Conservation (phyloP, 768 basidiomycete genomes). For the Lactarius hatsudake region DNA sequence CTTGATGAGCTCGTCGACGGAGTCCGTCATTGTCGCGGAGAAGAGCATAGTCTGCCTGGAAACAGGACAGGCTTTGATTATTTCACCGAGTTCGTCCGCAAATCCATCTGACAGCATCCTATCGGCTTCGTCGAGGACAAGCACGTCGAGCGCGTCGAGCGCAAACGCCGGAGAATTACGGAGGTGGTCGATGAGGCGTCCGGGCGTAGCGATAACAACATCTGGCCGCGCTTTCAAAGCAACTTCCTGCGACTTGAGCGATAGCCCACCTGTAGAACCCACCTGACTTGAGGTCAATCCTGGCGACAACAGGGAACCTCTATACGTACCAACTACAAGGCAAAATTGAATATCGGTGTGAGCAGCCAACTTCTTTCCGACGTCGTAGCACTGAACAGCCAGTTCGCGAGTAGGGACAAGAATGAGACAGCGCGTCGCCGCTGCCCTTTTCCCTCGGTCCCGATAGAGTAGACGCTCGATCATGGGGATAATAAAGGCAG, state of each 20-base stretch:
- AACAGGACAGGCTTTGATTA: conserved; percentile 83
- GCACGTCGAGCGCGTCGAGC: conserved; percentile 86
- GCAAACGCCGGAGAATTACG: conserved; percentile 93
- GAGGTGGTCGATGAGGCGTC: conserved; percentile 93
- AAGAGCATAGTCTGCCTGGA: conserved; percentile 98
- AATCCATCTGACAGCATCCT: conserved; percentile 96
- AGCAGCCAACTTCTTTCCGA: conserved; percentile 77
- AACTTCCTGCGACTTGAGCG: conserved; percentile 87
- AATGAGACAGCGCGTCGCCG: conserved; percentile 85
- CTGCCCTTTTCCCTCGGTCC: conserved; percentile 82
- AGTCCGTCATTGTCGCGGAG: conserved; percentile 98
- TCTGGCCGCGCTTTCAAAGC: conserved; percentile 86
- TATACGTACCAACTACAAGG: conserved; percentile 74
- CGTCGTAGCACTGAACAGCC: conserved; percentile 93
- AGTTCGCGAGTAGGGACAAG: conserved; percentile 94
- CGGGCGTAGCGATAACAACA: conserved; percentile 90
- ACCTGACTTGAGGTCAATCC: conserved; percentile 19
- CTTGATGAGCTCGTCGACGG: conserved; percentile 87
- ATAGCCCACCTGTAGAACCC: conserved; percentile 70
- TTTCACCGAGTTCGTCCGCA: conserved; percentile 90
- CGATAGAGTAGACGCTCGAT: conserved; percentile 90
- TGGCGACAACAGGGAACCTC: conserved; percentile 7
- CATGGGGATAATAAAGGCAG: conserved; percentile 94
- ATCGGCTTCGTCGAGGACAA: conserved; percentile 97
- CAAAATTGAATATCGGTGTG: conserved; percentile 91